Base-by-base conservation (phyloP, 257 asterid species). In the Solanum medicagineum region DNA sequence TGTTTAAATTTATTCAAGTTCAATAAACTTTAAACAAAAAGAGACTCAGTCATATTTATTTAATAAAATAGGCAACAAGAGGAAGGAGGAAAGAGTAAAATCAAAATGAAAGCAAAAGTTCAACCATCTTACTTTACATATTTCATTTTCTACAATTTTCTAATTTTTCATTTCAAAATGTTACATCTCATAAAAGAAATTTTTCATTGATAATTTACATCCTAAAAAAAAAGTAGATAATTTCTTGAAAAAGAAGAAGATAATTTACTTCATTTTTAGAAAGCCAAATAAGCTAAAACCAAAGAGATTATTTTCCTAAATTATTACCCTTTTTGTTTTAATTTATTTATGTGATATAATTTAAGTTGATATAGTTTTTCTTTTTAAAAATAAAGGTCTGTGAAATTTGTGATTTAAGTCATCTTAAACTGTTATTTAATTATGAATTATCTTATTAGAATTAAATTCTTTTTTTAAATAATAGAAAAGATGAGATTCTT, bases 11-110 rank as follows among this genome's bases (percentile, higher is more conserved):
- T 29, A 26, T 65, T 26, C 44, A 26, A 13, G 4, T 65, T 5
- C 44, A 26, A 26, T 65, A 65, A 65, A 26, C 1, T 12, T 65
- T 6, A 65, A 65, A 26, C 5, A 22, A 55, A 16, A 15, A 2
- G 6, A 56, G 4, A 7, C 15, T 2, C 2, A 8, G 7, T 2
- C 17, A 17, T 56, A 0, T 2, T 0, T 22, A 7, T 62, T 62
- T 8, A 22, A 0, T 62, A 16, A 7, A 8, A 24, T 8, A 22
- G 0, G 8, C 8, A 5, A 5, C 3, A 24, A 11, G 4, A 5
- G 40, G 4, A 62, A 2, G 17, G 6, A 24, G 29, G 16, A 1
- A 62, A 62, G 40, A 62, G 19, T 62, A 22, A 62, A 12, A 8
- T 22, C 70, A 62, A 24, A 22, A 22, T 1, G 9, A 2, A 62